Conservation (phyloP, 352 stramenopile genomes). For the Hyaloperonospora brassicae region DNA sequence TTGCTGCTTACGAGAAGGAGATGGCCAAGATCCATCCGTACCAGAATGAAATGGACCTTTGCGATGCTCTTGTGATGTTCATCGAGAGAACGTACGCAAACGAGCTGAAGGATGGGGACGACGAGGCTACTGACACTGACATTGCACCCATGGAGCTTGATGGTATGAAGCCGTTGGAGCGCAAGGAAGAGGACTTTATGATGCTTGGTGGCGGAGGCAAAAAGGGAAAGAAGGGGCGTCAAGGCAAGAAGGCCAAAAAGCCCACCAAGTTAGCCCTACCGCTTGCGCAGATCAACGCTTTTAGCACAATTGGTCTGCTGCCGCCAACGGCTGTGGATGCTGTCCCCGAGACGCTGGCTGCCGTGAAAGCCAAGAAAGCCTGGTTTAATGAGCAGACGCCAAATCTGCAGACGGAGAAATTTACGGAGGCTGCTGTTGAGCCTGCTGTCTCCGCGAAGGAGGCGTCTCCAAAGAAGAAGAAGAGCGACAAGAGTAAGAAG, state of each 20-base stretch:
- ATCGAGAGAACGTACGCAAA: slow-evolving; percentile 89
- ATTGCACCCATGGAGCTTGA: slow-evolving; percentile 77
- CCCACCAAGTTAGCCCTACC: slow-evolving; percentile 67
- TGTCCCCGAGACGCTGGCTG: slow-evolving; percentile 84
- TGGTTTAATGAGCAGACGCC: slow-evolving; percentile 73
- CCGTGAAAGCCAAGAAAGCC: slow-evolving; percentile 94
- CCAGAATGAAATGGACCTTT: slow-evolving; percentile 94
- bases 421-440: slow-evolving; percentile 15
- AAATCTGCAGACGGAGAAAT: slow-evolving; percentile 35
- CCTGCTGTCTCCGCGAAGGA: slow-evolving; percentile 20
- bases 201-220: slow-evolving; percentile 53
- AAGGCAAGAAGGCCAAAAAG: slow-evolving; percentile 74
- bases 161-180: slow-evolving; percentile 86
- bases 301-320: slow-evolving; percentile 87
- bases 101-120: slow-evolving; percentile 55
- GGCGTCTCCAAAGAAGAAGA: slow-evolving; percentile 56
- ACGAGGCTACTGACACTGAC: slow-evolving; percentile 31
- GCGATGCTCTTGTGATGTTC: slow-evolving; percentile 90
- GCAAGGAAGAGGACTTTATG: slow-evolving; percentile 84
- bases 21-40: slow-evolving; percentile 94
- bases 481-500: slow-evolving; percentile 75
- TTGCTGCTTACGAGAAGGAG: slow-evolving; percentile 94
- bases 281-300: slow-evolving; percentile 82
- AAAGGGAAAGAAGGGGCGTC: slow-evolving; percentile 58
- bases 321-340: slow-evolving; percentile 81